Evolutionary conservation across 495 filamentous ascomycete genomes (phyloP), one percentile per base, ranked within the genome.

Genomic region (Xylaria grammica): DNA sequence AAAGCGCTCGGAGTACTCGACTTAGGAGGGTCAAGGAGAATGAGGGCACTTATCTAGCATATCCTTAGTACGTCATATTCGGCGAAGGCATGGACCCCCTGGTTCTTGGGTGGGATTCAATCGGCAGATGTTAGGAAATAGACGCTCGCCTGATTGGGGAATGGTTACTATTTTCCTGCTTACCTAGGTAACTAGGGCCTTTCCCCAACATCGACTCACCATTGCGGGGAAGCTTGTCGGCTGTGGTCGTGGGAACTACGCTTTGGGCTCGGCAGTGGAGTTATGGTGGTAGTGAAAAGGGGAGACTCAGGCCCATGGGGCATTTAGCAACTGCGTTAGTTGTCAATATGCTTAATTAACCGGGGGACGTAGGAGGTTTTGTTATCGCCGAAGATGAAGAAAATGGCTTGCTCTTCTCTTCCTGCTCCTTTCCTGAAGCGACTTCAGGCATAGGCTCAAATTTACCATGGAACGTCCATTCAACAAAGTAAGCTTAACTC

Each of bases 141-240:
- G 3, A 45, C 5, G n/a, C 45, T 13, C 20, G 9, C 19, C 19
- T 5, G 24, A 51, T 8, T 55, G 29, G 24, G 27, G 4, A 51
- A 44, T 36, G 7, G 24, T n/a, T n/a, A 30, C 34, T 56, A 36
- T 22, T 19, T 42, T 51, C 32, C 20, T 62, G 44, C 15, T 50
- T 60, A 38, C 44, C 29, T 50, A 38, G 57, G 29, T 50, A 50
- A 27, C 44, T 29, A 30, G n/a, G 29, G 46, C 27, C 36, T 36
- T 26, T 32, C 59, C 46, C 49, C 32, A 61, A 50, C 32, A 32
- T 52, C n/a, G 48, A 30, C 38, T 49, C 20, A 49, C n/a, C n/a
- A 30, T 24, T 55, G 60, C 60, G 60, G 50, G 49, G 49, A 63
- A 63, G 29, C 15, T 44, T 48, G 19, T 63, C 60, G 50, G 60